These are phyloP conservation scores for Ceratobasidium sp. DNA, from an alignment of 1,284 basidiomycete genomes.

Conservation along the genomic window DNA sequence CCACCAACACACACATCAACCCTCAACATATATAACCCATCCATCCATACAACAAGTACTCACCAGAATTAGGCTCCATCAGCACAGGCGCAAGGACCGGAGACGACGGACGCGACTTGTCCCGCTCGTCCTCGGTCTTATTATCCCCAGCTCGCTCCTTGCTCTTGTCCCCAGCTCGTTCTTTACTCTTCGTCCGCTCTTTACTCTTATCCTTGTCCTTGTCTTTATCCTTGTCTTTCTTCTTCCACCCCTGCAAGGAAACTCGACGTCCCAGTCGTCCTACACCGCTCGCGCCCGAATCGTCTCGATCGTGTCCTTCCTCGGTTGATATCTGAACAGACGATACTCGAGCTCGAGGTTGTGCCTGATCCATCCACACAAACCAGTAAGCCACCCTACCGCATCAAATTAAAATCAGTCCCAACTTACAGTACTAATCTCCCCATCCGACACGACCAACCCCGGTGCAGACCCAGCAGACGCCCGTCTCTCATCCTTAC, in stretches of 20 bases:
- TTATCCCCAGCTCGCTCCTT: background rate
- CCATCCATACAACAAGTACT: background rate
- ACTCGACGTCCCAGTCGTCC: constrained; percentile 29
- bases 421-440: background rate
- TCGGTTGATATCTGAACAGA: constrained; percentile 45
- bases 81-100: background rate
- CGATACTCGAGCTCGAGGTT: constrained; percentile 39
- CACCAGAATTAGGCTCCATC: background rate
- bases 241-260: constrained; percentile 43
- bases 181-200: constrained; percentile 37
- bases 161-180: constrained; percentile 20
- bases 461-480: constrained; percentile 3
- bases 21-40: background rate
- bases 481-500: background rate
- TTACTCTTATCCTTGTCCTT: constrained; percentile 14
- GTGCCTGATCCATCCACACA: constrained; percentile 3
- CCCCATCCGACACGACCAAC: constrained; percentile 6
- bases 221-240: constrained; percentile 35
- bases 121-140: constrained; percentile 7
- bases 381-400: background rate
- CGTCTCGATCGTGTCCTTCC: constrained; percentile 39
- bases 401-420: background rate
- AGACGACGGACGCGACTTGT: constrained; percentile 1
- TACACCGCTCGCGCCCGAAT: background rate
- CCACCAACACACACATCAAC: background rate